Evolutionary conservation across 73 alveolate genomes (phyloP).

Genomic region (Tetrahymena borealis): DNA sequence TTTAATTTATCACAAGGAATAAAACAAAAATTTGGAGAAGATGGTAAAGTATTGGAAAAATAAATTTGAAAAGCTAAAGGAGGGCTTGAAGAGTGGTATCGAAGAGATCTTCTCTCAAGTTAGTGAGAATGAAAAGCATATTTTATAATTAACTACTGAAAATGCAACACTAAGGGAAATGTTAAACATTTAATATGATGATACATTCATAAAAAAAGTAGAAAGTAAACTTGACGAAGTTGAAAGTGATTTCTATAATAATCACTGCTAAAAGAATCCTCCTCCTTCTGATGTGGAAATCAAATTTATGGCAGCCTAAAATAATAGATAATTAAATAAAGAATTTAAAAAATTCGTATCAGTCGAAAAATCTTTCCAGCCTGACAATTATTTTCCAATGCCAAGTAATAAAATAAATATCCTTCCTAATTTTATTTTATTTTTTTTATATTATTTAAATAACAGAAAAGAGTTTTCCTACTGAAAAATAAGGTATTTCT

Average conservation of each 20-base stretch:
- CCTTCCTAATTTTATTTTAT: background rate
- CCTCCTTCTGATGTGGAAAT: constrained; percentile 1
- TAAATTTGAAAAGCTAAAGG: background rate
- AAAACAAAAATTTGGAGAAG: background rate
- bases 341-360: background rate
- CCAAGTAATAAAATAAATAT: background rate
- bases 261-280: background rate
- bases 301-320: background rate
- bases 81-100: background rate
- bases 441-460: background rate
- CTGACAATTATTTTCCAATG: background rate
- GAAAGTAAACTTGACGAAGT: background rate
- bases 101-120: background rate
- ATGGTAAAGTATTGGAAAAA: background rate
- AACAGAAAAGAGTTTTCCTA: background rate
- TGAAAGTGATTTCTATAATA: background rate
- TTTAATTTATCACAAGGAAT: background rate
- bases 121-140: background rate
- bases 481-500: background rate
- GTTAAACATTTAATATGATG: background rate
- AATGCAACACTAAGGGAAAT: background rate
- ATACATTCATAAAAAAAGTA: background rate
- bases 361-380: background rate
- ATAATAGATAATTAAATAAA: background rate
- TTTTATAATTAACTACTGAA: background rate